Base-by-base conservation (phyloP, 495 filamentous ascomycete genomes). In the Bacidia rubella region DNA sequence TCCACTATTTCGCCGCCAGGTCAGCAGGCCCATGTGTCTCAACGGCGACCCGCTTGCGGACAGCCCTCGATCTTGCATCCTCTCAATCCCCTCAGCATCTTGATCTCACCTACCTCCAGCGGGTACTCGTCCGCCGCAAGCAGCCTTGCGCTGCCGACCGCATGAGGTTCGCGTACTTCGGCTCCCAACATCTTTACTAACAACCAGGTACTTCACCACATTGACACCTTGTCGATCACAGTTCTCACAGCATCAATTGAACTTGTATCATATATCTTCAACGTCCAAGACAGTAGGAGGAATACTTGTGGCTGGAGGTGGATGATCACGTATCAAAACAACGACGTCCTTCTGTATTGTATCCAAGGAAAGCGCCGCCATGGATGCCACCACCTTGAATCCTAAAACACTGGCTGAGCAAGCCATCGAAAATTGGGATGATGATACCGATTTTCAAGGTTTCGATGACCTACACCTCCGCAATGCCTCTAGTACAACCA, bases 391-490 rank as follows among this genome's bases (percentile, higher is more conserved):
- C 27, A 54, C 24, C 12, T 57, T 84, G 80, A 74, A 83, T 55
- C 66, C 75, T 27, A 64, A 78, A 58, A 78, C 73, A 11, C 64
- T 80, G 17, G 72, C 72, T 17, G 74, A 83, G 49, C 76, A 77
- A 39, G 67, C 70, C 19, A 73, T 88, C 32, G 90, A 96, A 64
- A 86, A 79, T 63, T 95, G 90, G 89, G 88, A 90, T 66, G 84
- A 93, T 58, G 86, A 90, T 62, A 82, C 80, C 58, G 74, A 94
- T 59, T 66, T 92, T 51, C 79, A 90, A 63, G 81, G 83, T 49
- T 76, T 77, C 54, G 85, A 86, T 53, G 79, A 83, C 56, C 68
- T 85, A 48, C 77, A 80, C 54, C 71, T 88, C 62, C 76, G 80
- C 59, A 71, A 78, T 64, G 73, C 77, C 52, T 79, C 83, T 40